Conservation (phyloP, 75 land plant species). For the Adiantum capillusveneris region DNA sequence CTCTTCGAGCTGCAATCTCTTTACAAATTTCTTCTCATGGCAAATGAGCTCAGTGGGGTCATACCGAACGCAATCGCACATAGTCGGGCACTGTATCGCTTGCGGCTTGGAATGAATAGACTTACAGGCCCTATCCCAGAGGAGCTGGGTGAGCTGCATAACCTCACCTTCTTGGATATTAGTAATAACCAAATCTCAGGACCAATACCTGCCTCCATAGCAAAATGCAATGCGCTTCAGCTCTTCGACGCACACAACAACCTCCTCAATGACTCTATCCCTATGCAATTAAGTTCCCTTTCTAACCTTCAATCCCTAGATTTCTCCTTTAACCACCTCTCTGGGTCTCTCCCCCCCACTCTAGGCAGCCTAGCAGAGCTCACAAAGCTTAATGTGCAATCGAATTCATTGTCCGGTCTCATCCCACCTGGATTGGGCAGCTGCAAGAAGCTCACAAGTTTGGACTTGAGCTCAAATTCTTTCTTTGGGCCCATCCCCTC, state of each 20-base stretch:
- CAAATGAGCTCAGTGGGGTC: constrained; percentile 26
- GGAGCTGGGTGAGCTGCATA: constrained; percentile 17
- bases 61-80: constrained; percentile 26
- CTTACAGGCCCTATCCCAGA: constrained; percentile 15
- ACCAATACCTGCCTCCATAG: constrained; percentile 24
- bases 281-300: constrained; percentile 15
- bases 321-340: constrained; percentile 42
- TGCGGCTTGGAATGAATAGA: too few relatives aligned
- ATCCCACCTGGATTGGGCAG: constrained; percentile 48
- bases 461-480: constrained; percentile 41
- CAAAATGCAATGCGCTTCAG: constrained; percentile 19
- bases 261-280: constrained; percentile 20
- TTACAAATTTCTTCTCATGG: constrained; percentile 61
- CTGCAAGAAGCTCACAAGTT: constrained; percentile 31
- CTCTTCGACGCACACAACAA: constrained; percentile 28
- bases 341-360: constrained; percentile 45
- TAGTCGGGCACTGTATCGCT: constrained; percentile 9
- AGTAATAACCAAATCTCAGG: constrained; percentile 30
- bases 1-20: constrained; percentile 40
- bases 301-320: constrained; percentile 36
- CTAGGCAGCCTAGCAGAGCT: constrained; percentile 20
- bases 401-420: constrained; percentile 41
- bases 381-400: constrained; percentile 28
- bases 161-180: constrained; percentile 35
- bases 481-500: constrained; percentile 29